phyloP scores from a whole-genome alignment of 225 moss, liverwort and hornwort species.

The Antitrichia curtipendula region DNA sequence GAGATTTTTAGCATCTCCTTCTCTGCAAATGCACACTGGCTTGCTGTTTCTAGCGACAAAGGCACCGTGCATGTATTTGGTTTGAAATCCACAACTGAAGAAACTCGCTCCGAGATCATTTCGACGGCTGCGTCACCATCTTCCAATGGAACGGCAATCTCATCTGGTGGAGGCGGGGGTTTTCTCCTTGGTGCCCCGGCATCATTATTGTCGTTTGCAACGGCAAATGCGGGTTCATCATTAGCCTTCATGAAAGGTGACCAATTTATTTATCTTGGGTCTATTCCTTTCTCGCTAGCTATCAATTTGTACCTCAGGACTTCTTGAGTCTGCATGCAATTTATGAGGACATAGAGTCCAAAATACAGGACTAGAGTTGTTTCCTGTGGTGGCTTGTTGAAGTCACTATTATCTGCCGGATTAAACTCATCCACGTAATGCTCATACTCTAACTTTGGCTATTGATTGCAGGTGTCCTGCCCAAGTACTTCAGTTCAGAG shows the following conservation, averaged over 20 bases:
- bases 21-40: conserved; percentile 56
- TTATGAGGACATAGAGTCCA: neutral
- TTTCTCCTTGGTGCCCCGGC: conserved; percentile 22
- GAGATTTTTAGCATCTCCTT: conserved; percentile 72
- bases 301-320: neutral
- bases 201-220: conserved; percentile 50
- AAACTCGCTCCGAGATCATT: conserved; percentile 17
- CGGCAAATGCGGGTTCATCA: conserved; percentile 85
- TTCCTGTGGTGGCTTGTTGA: neutral
- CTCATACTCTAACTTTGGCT: neutral
- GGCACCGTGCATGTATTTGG: conserved; percentile 80
- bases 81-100: conserved; percentile 34
- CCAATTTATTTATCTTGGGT: neutral
- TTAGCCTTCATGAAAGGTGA: conserved; percentile 95
- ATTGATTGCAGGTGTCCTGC: conserved; percentile 63
- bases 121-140: conserved; percentile 6
- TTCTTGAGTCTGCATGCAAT: neutral
- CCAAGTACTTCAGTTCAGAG: conserved; percentile 96
- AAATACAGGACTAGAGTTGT: neutral
- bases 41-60: conserved; percentile 79
- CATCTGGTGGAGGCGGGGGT: conserved; percentile 13
- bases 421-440: neutral
- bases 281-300: neutral
- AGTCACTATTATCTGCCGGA: neutral
- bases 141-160: conserved; percentile 5